phyloP scores from a whole-genome alignment of 1,139 yeast genomes.

The Pichia sp. region DNA sequence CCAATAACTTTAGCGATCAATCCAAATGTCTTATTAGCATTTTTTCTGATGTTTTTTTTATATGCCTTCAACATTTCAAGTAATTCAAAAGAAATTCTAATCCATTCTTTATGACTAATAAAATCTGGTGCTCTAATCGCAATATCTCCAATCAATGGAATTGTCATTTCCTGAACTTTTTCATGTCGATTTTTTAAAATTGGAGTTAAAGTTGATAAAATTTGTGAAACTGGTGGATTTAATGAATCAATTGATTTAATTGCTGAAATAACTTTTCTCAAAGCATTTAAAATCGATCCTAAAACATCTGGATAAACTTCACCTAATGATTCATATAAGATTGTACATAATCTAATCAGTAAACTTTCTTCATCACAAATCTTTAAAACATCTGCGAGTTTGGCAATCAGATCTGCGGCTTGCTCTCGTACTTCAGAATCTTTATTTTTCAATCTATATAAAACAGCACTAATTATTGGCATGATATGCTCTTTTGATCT shows the following conservation, averaged over 20 bases:
- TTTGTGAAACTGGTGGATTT: conserved; percentile 76
- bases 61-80: conserved; percentile 85
- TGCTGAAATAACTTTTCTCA: conserved; percentile 46
- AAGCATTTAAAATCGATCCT: conserved; percentile 75
- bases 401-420: conserved; percentile 71
- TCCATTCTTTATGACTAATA: conserved; percentile 94
- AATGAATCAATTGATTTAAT: conserved; percentile 48
- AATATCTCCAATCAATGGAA: conserved; percentile 73
- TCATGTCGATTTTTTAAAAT: conserved; percentile 86
- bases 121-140: conserved; percentile 82
- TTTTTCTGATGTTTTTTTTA: conserved; percentile 69
- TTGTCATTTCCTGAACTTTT: conserved; percentile 83
- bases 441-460: conserved; percentile 71
- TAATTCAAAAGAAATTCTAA: conserved; percentile 89
- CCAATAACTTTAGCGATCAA: conserved; percentile 89
- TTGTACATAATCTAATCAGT: conserved; percentile 62
- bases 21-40: conserved; percentile 91
- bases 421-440: conserved; percentile 74
- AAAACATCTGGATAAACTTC: conserved; percentile 93
- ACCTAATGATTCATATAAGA: conserved; percentile 86
- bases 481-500: conserved; percentile 71
- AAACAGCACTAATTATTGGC: conserved; percentile 65
- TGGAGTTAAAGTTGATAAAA: conserved; percentile 86
- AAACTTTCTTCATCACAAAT: conserved; percentile 61
- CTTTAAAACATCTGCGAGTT: conserved; percentile 62